A percentile compares a stretch with the other conserved stretches of the same genome.
phyloP scores from a whole-genome alignment of 148 eudicot species.

The Spergularia marina region DNA sequence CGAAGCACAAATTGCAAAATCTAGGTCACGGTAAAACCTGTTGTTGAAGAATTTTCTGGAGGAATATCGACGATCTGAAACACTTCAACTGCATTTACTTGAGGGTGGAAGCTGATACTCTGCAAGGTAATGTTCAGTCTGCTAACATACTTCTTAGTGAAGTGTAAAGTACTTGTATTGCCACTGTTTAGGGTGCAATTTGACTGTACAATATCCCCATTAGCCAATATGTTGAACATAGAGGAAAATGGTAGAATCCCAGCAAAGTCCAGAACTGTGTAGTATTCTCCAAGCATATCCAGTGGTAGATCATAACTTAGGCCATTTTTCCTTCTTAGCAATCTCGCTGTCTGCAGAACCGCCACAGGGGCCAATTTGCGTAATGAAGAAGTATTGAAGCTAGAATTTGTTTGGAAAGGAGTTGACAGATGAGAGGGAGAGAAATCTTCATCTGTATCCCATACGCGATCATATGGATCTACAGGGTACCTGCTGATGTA shows the following conservation, averaged over 20 bases:
- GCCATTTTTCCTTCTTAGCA: slow-evolving; percentile 40
- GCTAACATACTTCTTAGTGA: slow-evolving; percentile 35
- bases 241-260: slow-evolving; percentile 61
- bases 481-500: slow-evolving; percentile 51
- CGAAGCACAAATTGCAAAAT: neutral
- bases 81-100: slow-evolving; percentile 70
- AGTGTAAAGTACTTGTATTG: slow-evolving; percentile 35
- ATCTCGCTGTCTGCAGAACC: slow-evolving; percentile 68
- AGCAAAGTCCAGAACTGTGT: slow-evolving; percentile 64
- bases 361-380: slow-evolving; percentile 49
- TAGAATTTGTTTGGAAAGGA: slow-evolving; percentile 32
- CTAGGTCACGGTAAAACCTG: slow-evolving; percentile 42
- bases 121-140: slow-evolving; percentile 55
- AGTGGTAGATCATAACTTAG: slow-evolving; percentile 54
- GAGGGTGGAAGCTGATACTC: slow-evolving; percentile 49
- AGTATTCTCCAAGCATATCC: slow-evolving; percentile 52
- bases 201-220: slow-evolving; percentile 51
- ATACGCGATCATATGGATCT: slow-evolving; percentile 70
- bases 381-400: slow-evolving; percentile 33
- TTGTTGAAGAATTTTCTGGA: slow-evolving; percentile 64
- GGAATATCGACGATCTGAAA: slow-evolving; percentile 66
- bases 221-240: slow-evolving; percentile 54
- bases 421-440: slow-evolving; percentile 52
- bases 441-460: slow-evolving; percentile 68
- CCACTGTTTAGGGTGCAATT: slow-evolving; percentile 45